These are phyloP conservation scores for Globisporangium heterothallicum DNA, from an alignment of 352 stramenopile species.

Conservation along the genomic window DNA sequence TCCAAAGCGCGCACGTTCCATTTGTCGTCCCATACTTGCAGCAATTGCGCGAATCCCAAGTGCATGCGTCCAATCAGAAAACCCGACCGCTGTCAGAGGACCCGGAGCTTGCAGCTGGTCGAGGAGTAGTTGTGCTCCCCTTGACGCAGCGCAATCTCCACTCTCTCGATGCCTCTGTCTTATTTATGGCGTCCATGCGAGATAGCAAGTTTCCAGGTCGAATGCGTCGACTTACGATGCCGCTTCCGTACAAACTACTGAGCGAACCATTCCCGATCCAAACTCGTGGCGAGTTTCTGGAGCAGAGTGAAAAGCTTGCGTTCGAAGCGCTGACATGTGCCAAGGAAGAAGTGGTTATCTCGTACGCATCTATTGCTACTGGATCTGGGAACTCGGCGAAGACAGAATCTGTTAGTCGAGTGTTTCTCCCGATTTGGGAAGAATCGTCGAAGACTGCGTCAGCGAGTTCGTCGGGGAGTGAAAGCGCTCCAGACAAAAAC, in stretches of 20 bases:
- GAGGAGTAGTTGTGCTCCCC: constrained; percentile 39
- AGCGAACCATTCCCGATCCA: constrained; percentile 52
- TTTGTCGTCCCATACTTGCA: constrained; percentile 74
- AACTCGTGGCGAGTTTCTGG: constrained; percentile 43
- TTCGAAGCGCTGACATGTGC: constrained; percentile 35
- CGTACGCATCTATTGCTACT: constrained; percentile 33
- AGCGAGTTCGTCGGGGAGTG: not conserved
- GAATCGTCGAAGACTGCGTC: not conserved
- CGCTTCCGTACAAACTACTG: constrained; percentile 48
- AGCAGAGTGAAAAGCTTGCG: constrained; percentile 37
- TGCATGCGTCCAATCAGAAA: constrained; percentile 4
- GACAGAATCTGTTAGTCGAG: constrained; percentile 20
- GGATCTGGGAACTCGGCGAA: not conserved
- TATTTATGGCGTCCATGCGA: constrained; percentile 63
- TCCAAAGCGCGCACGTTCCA: constrained; percentile 45
- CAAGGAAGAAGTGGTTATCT: constrained; percentile 40
- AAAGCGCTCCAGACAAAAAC: not conserved
- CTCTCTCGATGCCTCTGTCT: constrained; percentile 24
- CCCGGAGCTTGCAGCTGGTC: constrained; percentile 1
- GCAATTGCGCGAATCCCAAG: constrained; percentile 42
- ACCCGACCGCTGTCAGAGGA: not conserved
- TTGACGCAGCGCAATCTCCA: constrained; percentile 37
- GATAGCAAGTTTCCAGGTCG: constrained; percentile 76
- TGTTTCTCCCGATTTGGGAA: constrained; percentile 29
- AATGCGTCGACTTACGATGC: constrained; percentile 61